Conservation (phyloP, 106 monocot genomes). For the Allium cepa region DNA sequence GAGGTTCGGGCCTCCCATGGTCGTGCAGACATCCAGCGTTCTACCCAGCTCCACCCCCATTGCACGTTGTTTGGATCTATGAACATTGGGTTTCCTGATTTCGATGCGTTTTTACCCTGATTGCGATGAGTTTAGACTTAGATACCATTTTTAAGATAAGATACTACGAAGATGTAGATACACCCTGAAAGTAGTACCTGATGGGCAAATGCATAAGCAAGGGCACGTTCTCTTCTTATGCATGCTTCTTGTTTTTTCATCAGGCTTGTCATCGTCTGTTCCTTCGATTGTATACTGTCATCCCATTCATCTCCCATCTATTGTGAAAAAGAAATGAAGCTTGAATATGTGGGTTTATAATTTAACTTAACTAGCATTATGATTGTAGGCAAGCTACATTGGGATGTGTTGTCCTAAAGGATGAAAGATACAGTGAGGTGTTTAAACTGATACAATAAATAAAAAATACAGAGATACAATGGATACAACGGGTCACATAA, state of each 20-base stretch:
- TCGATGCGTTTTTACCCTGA: constrained; percentile 89
- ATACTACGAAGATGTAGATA: too few relatives aligned
- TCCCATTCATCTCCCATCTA: constrained; percentile 96
- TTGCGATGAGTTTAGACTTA: not conserved
- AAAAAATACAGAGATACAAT: too few relatives aligned
- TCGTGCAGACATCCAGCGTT: constrained; percentile 94
- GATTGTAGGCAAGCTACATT: too few relatives aligned
- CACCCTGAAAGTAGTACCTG: constrained; percentile 41
- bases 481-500: too few relatives aligned
- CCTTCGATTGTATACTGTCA: constrained; percentile 83
- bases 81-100: constrained; percentile 58
- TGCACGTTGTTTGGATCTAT: constrained; percentile 80
- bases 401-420: too few relatives aligned
- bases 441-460: too few relatives aligned
- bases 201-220: constrained; percentile 95
- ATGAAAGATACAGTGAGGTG: too few relatives aligned
- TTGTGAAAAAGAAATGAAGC: not conserved
- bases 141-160: not conserved
- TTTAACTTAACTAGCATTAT: too few relatives aligned
- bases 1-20: constrained; percentile 65
- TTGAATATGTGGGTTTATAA: too few relatives aligned
- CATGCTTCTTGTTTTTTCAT: constrained; percentile 84
- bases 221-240: constrained; percentile 84
- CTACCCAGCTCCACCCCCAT: constrained; percentile 99
- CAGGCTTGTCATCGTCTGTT: constrained; percentile 78